A percentile compares a stretch with the other conserved stretches of the same genome.
Evolutionary conservation across 345 rosid species (phyloP).

Genomic region (Iberis pinnata): DNA sequence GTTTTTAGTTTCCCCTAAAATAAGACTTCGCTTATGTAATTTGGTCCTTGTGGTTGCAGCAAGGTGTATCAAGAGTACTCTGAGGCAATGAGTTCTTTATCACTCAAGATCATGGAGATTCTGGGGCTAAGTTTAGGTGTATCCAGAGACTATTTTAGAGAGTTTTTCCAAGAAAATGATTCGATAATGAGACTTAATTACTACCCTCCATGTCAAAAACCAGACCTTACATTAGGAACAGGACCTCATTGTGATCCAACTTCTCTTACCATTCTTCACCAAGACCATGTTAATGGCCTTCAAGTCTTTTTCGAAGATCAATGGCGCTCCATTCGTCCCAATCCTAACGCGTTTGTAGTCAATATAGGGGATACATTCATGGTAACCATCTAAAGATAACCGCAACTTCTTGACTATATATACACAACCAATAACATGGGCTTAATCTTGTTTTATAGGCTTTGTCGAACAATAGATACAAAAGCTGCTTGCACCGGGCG

Average conservation of each 20-base stretch:
- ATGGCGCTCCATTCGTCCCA: slow-evolving; percentile 81
- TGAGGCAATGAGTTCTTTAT: slow-evolving; percentile 73
- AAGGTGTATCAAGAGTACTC: slow-evolving; percentile 74
- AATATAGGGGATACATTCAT: slow-evolving; percentile 99
- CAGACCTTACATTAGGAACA: slow-evolving; percentile 86
- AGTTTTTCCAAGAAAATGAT: slow-evolving; percentile 69
- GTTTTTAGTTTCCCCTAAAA: not conserved
- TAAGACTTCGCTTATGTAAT: slow-evolving; percentile 10
- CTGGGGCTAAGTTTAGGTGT: slow-evolving; percentile 72
- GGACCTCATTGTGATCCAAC: slow-evolving; percentile 99
- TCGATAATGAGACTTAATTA: slow-evolving; percentile 96
- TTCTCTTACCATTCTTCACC: slow-evolving; percentile 94
- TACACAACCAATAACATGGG: not conserved
- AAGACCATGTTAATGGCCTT: slow-evolving; percentile 91
- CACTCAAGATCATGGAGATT: slow-evolving; percentile 87
- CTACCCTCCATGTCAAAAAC: slow-evolving; percentile 92
- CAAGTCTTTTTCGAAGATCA: slow-evolving; percentile 78
- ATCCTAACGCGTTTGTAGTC: slow-evolving; percentile 72
- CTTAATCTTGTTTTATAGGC: slow-evolving; percentile 40
- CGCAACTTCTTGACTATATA: not conserved
- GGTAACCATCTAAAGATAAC: slow-evolving; percentile 39
- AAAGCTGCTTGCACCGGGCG: slow-evolving; percentile 91
- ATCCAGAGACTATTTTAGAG: slow-evolving; percentile 42
- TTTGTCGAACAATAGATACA: slow-evolving; percentile 73
- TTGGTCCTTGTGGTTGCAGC: slow-evolving; percentile 34